A percentile compares a stretch with the other conserved stretches of the same genome.
Evolutionary conservation across 2,329 filamentous ascomycete genomes (phyloP).

Genomic region (Scleromitrula shiraiana): DNA sequence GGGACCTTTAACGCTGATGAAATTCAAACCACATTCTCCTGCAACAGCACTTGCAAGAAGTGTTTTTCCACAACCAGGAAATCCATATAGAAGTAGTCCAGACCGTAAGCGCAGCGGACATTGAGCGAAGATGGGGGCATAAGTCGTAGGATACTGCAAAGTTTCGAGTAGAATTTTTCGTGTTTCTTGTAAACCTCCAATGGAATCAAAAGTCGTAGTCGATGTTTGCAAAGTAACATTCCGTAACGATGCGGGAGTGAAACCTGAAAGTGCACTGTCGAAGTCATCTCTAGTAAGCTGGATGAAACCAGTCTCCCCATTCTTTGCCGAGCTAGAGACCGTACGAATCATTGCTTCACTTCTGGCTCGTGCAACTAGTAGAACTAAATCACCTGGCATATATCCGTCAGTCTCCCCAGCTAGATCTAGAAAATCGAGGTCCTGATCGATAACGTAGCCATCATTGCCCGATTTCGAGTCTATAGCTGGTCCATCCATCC

Average conservation of each 20-base stretch:
- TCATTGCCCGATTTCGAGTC: conserved; percentile 32
- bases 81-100: conserved; percentile 87
- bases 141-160: conserved; percentile 92
- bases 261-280: conserved; percentile 75
- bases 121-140: conserved; percentile 93
- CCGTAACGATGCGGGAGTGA: conserved; percentile 87
- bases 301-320: conserved; percentile 44
- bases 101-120: conserved; percentile 92
- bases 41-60: conserved; percentile 94
- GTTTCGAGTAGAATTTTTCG: conserved; percentile 90
- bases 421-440: conserved; percentile 85
- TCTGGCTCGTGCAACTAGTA: conserved; percentile 78
- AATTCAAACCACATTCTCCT: conserved; percentile 94
- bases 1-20: conserved; percentile 95
- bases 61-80: conserved; percentile 93
- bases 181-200: conserved; percentile 80
- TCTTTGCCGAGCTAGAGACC: conserved; percentile 42
- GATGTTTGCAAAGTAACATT: conserved; percentile 92
- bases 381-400: conserved; percentile 87
- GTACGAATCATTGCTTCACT: conserved; percentile 89
- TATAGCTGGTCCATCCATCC: conserved; percentile 67
- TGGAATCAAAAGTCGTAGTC: conserved; percentile 84
- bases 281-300: conserved; percentile 70
- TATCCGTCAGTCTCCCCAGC: conserved; percentile 94
- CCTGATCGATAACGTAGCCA: conserved; percentile 65